A percentile compares a stretch with the other conserved stretches of the same genome.
Conservation (phyloP, 2,329 filamentous ascomycete species). For the Rhexocercosporidium sp. region DNA sequence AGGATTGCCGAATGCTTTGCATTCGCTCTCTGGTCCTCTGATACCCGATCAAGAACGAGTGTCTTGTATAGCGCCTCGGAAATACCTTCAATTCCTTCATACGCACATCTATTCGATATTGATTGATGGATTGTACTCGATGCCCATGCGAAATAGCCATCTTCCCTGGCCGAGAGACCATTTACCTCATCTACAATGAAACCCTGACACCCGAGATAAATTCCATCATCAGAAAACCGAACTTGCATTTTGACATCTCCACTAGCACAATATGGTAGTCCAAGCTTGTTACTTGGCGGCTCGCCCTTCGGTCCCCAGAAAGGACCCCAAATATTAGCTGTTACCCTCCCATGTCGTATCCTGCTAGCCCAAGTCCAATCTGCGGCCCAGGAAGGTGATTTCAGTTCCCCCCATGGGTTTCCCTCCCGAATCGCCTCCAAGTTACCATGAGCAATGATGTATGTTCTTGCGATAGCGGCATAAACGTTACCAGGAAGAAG, state of each 20-base stretch:
- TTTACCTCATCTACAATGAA: conserved; percentile 24
- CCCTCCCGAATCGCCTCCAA: conserved; percentile 25
- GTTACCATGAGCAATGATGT: conserved; percentile 15
- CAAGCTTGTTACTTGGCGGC: neutral
- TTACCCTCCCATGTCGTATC: conserved; percentile 8
- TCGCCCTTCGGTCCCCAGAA: conserved; percentile 6
- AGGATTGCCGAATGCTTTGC: conserved; percentile 13
- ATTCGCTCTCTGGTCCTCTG: conserved; percentile 7
- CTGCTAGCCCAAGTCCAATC: conserved; percentile 28
- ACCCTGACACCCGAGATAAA: conserved; percentile 21
- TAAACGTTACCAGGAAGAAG: conserved; percentile 13
- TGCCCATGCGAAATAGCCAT: conserved; percentile 24
- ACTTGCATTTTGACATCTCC: neutral
- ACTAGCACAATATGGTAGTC: conserved; percentile 20
- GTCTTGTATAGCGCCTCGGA: conserved; percentile 22
- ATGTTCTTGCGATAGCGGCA: conserved; percentile 13
- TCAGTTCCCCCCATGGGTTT: conserved; percentile 22
- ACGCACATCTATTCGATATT: conserved; percentile 2
- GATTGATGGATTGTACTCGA: conserved; percentile 18
- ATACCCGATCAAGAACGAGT: conserved; percentile 22
- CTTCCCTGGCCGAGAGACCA: conserved; percentile 23
- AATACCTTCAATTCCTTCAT: conserved; percentile 2
- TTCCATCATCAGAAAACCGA: conserved; percentile 16
- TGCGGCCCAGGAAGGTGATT: conserved; percentile 24
- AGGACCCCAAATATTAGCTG: conserved; percentile 18